Evolutionary conservation across 345 rosid species (phyloP).

Genomic region (Trapa incisa): DNA sequence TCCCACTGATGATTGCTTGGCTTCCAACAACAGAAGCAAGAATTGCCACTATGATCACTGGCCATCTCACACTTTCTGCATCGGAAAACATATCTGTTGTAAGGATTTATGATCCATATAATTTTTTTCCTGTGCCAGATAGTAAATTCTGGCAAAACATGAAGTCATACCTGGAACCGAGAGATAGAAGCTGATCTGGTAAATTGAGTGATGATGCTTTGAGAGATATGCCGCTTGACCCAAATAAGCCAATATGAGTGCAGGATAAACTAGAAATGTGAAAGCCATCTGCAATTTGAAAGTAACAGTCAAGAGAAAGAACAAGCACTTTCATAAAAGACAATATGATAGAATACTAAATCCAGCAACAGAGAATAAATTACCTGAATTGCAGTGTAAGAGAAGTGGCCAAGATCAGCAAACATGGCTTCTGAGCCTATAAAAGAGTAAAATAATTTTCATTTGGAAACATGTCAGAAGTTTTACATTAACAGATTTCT

Average conservation of each 20-base stretch:
- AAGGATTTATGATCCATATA: not conserved
- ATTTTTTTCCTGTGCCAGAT: not conserved
- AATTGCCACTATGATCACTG: conserved; percentile 13
- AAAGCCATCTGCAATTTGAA: conserved; percentile 14
- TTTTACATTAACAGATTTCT: not conserved
- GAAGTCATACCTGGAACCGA: conserved; percentile 12
- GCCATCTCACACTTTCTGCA: conserved; percentile 15
- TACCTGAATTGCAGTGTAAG: conserved; percentile 15
- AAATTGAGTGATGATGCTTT: conserved; percentile 3
- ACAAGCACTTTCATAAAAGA: not conserved
- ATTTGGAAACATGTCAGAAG: not conserved
- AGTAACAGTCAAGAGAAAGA: not conserved
- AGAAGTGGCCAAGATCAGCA: conserved; percentile 94
- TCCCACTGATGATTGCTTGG: conserved; percentile 17
- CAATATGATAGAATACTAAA: not conserved
- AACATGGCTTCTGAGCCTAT: conserved; percentile 99
- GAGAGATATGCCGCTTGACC: conserved; percentile 20
- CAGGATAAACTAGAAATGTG: conserved; percentile 15
- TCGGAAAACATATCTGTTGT: not conserved
- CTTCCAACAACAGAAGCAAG: conserved; percentile 20
- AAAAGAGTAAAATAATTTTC: not conserved
- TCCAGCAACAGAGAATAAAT: not conserved
- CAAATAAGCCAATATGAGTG: conserved; percentile 18
- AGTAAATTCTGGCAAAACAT: not conserved
- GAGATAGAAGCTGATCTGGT: conserved; percentile 12